phyloP scores from a whole-genome alignment of 2,329 filamentous ascomycete genomes.

The Scopulariopsis brevicaulis region DNA sequence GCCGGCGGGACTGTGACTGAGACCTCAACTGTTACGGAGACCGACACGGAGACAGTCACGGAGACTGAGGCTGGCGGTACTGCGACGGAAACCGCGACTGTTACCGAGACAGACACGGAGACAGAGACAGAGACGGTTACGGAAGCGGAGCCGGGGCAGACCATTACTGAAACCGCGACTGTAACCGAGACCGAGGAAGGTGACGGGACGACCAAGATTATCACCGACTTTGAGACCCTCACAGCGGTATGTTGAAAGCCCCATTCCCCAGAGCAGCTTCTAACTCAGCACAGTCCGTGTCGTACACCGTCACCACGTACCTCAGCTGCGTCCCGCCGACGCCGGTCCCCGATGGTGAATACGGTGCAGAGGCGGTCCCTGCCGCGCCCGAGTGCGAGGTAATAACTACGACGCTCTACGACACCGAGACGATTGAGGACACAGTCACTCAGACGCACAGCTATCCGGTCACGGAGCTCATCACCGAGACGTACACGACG shows the following conservation, averaged over 20 bases:
- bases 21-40: background rate
- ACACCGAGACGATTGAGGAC: no score
- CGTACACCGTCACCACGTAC: no score
- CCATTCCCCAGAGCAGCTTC: background rate
- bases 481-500: no score
- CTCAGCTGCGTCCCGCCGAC: no score
- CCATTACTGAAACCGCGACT: conserved; percentile 3
- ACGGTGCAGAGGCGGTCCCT: no score
- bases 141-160: background rate
- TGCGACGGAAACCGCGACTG: background rate
- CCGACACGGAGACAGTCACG: background rate
- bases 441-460: no score
- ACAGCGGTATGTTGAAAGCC: background rate
- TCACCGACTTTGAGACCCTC: background rate
- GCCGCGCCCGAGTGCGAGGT: no score
- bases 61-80: background rate
- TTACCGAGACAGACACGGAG: conserved; percentile 2
- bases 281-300: no score
- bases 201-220: background rate
- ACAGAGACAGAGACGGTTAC: conserved; percentile 8
- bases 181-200: background rate
- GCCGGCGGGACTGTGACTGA: background rate
- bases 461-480: no score
- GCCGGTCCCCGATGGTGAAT: no score
- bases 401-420: no score